Evolutionary conservation across 73 alveolate species (phyloP).

Genomic region (Stentor roeselii): DNA sequence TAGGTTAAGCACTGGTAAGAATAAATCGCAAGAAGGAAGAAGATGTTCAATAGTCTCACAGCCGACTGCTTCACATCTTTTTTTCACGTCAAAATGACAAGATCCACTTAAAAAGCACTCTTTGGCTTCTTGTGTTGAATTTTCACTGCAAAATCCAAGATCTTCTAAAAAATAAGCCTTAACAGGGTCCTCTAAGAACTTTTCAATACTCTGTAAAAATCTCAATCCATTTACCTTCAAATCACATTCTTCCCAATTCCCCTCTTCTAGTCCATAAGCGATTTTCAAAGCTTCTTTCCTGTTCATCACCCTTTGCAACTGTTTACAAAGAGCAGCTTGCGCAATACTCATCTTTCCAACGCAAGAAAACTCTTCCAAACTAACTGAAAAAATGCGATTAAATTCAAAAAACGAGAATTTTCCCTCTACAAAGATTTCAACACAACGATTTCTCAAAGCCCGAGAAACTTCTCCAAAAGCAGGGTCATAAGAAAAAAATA

Average conservation of each 20-base stretch:
- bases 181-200: neutral
- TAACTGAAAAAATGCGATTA: neutral
- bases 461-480: conserved; percentile 72
- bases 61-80: neutral
- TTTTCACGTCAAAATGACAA: neutral
- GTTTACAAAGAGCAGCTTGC: neutral
- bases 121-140: neutral
- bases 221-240: neutral
- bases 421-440: conserved; percentile 65
- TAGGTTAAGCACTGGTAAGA: no score
- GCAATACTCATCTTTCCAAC: neutral
- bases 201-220: neutral
- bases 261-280: neutral
- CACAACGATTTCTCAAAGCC: conserved; percentile 92
- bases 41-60: no score
- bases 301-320: neutral
- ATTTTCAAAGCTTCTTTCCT: neutral
- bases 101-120: neutral
- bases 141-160: neutral
- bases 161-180: neutral
- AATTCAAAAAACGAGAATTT: neutral
- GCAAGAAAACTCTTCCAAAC: neutral
- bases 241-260: neutral
- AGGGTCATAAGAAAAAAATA: conserved; percentile 70
- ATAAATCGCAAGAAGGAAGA: no score